These are phyloP conservation scores for Yamadazyma endophytica DNA, from an alignment of 805 yeast species.

Conservation along the genomic window DNA sequence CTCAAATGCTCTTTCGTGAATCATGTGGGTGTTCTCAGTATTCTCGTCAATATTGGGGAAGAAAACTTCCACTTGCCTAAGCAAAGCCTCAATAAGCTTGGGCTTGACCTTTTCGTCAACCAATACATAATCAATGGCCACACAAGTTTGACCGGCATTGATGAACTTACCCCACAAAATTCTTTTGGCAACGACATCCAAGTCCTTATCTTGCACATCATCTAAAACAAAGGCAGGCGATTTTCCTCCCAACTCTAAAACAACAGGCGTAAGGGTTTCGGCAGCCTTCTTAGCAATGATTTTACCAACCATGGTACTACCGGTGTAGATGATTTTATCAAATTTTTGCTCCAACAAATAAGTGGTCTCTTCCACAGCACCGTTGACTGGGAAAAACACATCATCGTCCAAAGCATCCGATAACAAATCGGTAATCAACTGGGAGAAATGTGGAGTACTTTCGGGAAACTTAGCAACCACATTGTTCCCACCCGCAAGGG, in stretches of 20 bases:
- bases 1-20: constrained; percentile 50
- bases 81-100: constrained; percentile 42
- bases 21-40: constrained; percentile 48
- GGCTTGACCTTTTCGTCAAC: constrained; percentile 58
- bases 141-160: constrained; percentile 89
- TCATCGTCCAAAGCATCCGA: constrained; percentile 50
- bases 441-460: constrained; percentile 57
- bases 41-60: constrained; percentile 35
- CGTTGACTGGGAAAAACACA: constrained; percentile 63
- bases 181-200: constrained; percentile 50
- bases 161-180: constrained; percentile 72
- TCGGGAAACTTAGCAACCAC: constrained; percentile 79
- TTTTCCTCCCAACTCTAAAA: constrained; percentile 89
- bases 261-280: constrained; percentile 73
- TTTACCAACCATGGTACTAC: constrained; percentile 71
- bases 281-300: constrained; percentile 80
- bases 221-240: constrained; percentile 74
- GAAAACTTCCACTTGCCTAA: constrained; percentile 37
- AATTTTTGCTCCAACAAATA: constrained; percentile 56
- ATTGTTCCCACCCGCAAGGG: constrained; percentile 81
- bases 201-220: constrained; percentile 39
- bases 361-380: constrained; percentile 64
- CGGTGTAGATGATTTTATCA: constrained; percentile 86
- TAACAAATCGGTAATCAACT: constrained; percentile 53
- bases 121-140: constrained; percentile 78